These are phyloP conservation scores for Teratosphaeria pseudoeucalypti DNA, from an alignment of 2,329 filamentous ascomycete genomes.

Conservation along the genomic window DNA sequence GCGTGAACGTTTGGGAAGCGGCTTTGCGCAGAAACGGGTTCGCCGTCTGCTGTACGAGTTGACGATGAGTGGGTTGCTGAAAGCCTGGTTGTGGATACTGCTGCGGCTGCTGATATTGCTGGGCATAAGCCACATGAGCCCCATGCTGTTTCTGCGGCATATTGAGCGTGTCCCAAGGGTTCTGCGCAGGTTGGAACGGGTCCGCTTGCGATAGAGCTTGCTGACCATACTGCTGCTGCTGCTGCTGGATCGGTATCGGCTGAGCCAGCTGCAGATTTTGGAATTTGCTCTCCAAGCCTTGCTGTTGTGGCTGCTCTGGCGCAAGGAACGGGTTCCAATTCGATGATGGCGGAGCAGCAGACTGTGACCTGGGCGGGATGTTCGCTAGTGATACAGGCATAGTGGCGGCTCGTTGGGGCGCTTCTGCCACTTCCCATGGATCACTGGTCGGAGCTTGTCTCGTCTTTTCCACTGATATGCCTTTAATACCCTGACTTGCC, in stretches of 20 bases:
- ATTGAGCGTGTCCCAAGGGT: conserved; percentile 22
- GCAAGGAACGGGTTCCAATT: conserved; percentile 62
- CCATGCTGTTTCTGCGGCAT: conserved; percentile 12
- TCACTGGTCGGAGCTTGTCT: conserved; percentile 24
- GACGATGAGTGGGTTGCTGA: conserved; percentile 12
- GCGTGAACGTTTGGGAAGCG: conserved; percentile 33
- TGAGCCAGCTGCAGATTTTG: conserved; percentile 59
- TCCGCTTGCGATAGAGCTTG: conserved; percentile 13
- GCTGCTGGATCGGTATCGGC: conserved; percentile 5
- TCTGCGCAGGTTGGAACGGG: conserved; percentile 17
- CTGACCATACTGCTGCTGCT: conserved; percentile 6
- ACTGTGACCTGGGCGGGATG: conserved; percentile 24
- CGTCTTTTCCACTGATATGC: conserved; percentile 33
- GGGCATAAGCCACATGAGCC: conserved; percentile 5
- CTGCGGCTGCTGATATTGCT: conserved; percentile 14
- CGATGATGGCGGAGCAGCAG: conserved; percentile 17
- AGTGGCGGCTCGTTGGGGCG: conserved; percentile 18
- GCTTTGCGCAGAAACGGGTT: conserved; percentile 33
- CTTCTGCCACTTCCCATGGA: conserved; percentile 36
- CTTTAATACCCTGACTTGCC: conserved; percentile 35
- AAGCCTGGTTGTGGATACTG: conserved; percentile 6
- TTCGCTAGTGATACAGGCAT: conserved; percentile 17
- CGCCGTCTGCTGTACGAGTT: conserved; percentile 43
- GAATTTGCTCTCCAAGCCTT: conserved; percentile 39
- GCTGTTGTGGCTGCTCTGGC: conserved; percentile 19